These are phyloP conservation scores for Arthrobotrys conoides DNA, from an alignment of 2,329 filamentous ascomycete genomes.

Conservation along the genomic window DNA sequence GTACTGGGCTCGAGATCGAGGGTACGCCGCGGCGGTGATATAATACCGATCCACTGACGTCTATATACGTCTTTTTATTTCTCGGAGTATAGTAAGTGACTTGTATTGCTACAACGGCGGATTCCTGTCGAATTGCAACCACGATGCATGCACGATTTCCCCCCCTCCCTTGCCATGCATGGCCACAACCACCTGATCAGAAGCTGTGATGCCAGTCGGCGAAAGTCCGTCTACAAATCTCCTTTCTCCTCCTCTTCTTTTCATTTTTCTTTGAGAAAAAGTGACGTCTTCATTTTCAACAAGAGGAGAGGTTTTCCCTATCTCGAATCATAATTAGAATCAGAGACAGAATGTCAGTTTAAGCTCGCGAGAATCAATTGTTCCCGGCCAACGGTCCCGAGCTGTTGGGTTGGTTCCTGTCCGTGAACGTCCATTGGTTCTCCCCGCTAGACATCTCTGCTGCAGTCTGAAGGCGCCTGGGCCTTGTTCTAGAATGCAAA, in stretches of 20 bases:
- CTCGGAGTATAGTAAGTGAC: conserved; percentile 1
- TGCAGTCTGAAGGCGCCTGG: conserved; percentile 34
- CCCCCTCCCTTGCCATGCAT: conserved; percentile 45
- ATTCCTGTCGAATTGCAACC: conserved; percentile 24
- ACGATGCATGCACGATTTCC: conserved; percentile 28
- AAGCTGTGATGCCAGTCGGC: neutral
- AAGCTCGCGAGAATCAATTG: conserved; percentile 37
- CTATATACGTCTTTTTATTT: neutral
- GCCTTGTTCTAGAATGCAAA: conserved; percentile 42
- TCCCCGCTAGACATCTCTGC: conserved; percentile 12
- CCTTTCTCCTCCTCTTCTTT: neutral
- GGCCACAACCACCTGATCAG: conserved; percentile 42
- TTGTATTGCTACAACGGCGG: neutral
- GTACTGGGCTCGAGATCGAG: too few relatives aligned
- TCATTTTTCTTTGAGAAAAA: conserved; percentile 7
- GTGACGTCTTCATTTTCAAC: conserved; percentile 6
- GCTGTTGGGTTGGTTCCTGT: conserved; percentile 54
- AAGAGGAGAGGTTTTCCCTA: neutral
- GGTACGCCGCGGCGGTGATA: too few relatives aligned
- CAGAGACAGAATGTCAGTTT: conserved; percentile 34
- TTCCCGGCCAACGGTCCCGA: conserved; percentile 46
- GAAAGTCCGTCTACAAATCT: conserved; percentile 4
- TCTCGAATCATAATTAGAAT: neutral
- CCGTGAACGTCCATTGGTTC: conserved; percentile 43
- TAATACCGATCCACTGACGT: neutral